phyloP scores from a whole-genome alignment of 2,329 filamentous ascomycete genomes.

The Verticillium isaacii region DNA sequence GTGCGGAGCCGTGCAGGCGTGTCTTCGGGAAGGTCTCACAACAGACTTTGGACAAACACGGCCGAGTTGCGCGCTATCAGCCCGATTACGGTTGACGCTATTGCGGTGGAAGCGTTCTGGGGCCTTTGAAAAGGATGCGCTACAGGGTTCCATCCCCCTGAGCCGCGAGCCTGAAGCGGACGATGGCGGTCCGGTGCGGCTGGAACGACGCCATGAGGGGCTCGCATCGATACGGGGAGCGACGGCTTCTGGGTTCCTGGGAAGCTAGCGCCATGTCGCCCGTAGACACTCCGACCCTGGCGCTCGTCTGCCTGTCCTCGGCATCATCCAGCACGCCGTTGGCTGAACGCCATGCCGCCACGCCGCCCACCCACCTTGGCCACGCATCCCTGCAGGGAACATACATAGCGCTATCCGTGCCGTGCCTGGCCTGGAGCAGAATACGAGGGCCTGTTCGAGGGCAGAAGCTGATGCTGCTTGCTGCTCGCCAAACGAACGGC shows the following conservation, averaged over 20 bases:
- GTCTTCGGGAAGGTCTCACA: not conserved
- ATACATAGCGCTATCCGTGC: slow-evolving; percentile 7
- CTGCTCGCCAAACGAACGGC: not conserved
- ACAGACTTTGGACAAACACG: not conserved
- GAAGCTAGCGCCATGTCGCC: not conserved
- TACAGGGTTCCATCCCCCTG: not conserved
- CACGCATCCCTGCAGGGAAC: slow-evolving; percentile 10
- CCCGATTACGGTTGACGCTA: not conserved
- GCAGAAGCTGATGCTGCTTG: not conserved
- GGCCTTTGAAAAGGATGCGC: not conserved
- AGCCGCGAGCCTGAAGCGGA: not conserved
- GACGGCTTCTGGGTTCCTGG: not conserved
- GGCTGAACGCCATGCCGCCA: slow-evolving; percentile 1
- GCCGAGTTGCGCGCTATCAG: not conserved
- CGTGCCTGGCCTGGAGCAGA: slow-evolving; percentile 3
- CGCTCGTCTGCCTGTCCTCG: not conserved
- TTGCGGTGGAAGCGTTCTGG: not conserved
- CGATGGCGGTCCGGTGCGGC: slow-evolving; percentile 1
- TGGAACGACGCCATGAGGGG: not conserved
- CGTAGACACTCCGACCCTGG: not conserved
- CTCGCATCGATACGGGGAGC: not conserved
- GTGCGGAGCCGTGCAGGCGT: not conserved
- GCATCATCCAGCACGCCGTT: not conserved
- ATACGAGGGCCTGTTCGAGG: slow-evolving; percentile 10
- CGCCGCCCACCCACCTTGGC: slow-evolving; percentile 1